Conservation (phyloP, 306 rosid species). For the Clitoria ternatea region DNA sequence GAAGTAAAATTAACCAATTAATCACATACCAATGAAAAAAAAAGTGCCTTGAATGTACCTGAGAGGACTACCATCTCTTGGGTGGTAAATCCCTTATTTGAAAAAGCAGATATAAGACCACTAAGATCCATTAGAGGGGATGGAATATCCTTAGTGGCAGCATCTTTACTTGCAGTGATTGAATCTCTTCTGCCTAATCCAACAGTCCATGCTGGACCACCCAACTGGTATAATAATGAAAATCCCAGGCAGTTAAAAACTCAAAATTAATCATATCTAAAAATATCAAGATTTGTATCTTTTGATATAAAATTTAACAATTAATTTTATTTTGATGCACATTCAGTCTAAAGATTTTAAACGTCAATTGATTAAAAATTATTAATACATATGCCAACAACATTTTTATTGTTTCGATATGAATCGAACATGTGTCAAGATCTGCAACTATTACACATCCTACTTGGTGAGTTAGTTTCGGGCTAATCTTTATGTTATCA, state of each 20-base stretch:
- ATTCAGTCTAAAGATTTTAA: too few relatives aligned
- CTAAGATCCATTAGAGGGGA: conserved; percentile 53
- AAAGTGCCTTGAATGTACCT: conserved; percentile 31
- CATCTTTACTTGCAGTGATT: conserved; percentile 55
- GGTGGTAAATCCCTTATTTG: conserved; percentile 51
- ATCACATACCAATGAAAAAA: not conserved
- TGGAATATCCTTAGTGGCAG: conserved; percentile 58
- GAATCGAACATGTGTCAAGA: too few relatives aligned
- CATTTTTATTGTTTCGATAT: too few relatives aligned
- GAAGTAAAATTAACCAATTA: not conserved
- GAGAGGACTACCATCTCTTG: conserved; percentile 68
- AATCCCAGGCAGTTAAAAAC: not conserved
- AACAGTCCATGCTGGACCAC: conserved; percentile 64
- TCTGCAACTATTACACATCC: too few relatives aligned
- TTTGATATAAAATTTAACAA: not conserved
- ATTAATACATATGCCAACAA: too few relatives aligned
- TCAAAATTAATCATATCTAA: not conserved
- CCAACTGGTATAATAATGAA: conserved; percentile 30
- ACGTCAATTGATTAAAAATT: too few relatives aligned
- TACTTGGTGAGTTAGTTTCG: too few relatives aligned
- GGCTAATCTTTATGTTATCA: too few relatives aligned
- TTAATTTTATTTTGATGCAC: too few relatives aligned
- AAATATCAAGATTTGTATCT: not conserved
- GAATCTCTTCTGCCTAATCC: conserved; percentile 73
- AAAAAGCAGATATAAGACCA: conserved; percentile 46